Base-by-base conservation (phyloP, 2,329 filamentous ascomycete genomes). In the Nectriaceae sp. region DNA sequence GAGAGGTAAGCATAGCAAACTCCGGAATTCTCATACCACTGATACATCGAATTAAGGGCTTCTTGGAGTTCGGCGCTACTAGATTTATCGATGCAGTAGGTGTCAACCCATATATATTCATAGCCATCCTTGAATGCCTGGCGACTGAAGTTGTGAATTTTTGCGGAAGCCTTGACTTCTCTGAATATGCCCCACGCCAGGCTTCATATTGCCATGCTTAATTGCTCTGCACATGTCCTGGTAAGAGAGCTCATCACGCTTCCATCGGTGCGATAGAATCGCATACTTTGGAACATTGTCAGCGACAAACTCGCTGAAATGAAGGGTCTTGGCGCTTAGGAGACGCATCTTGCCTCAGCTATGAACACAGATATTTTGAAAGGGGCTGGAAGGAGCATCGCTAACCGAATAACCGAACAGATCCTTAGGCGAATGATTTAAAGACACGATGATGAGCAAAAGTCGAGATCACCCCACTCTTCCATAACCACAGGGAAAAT, bases 21-120 rank as follows among this genome's bases (percentile, higher is more conserved):
- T 2, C 33, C 35, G 2, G 65, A 58, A 15, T 57, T 49, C 4
- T 59, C 57, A 36, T 68, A 68, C 65, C 65, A 68, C 4, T 60
- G 54, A 42, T 65, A 68, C 65, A 67, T 68, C 41, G 64, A 67
- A 35, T 65, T 65, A 47, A 65, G 64, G 19, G 62, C 62, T 18
- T 65, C 62, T 3, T 60, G 64, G 5, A 65, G 63, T 39, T 68
- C 65, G 2, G 65, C 61, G 15, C 62, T 66, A 41, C 60, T 66
- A 6, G 52, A 54, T 43, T 66, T 68, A 38, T 68, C 65, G 16
- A 68, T 68, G 40, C 65, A 68, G 33, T n/a, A 36, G 8, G 8
- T 36, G 33, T 36, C 33, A 10, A 16, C 33, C 33, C 33, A 36
- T 36, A 16, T 16, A 19, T n/a, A 36, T 19, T 36, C 33, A 36